Conservation (phyloP, 352 stramenopile species). For the Pythium sukuiense region DNA sequence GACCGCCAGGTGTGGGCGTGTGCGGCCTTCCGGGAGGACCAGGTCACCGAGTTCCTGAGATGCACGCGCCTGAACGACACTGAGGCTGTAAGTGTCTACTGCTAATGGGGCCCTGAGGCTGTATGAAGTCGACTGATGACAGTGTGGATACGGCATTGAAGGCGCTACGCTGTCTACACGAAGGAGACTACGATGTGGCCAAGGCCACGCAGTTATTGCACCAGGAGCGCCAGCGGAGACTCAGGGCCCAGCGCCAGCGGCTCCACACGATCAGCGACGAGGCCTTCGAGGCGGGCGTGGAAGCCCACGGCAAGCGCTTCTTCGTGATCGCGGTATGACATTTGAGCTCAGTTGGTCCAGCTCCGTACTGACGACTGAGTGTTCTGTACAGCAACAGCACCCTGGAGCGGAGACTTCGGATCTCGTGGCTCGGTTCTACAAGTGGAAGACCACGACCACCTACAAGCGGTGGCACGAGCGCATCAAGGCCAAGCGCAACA, state of each 20-base stretch:
- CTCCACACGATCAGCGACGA: slow-evolving; percentile 36
- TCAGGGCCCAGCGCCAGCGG: slow-evolving; percentile 27
- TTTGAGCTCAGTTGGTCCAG: background rate
- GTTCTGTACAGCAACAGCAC: slow-evolving; percentile 44
- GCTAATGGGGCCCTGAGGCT: background rate
- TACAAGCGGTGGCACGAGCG: slow-evolving; percentile 53
- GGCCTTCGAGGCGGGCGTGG: slow-evolving; percentile 44
- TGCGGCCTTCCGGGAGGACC: slow-evolving; percentile 29
- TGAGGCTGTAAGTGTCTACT: slow-evolving; percentile 42
- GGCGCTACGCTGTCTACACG: slow-evolving; percentile 63
- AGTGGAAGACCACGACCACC: slow-evolving; percentile 60
- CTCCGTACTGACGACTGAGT: background rate
- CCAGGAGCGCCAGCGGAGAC: slow-evolving; percentile 30
- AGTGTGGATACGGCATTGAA: slow-evolving; percentile 15
- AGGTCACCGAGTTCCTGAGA: slow-evolving; percentile 56
- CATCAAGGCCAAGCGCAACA: slow-evolving; percentile 39
- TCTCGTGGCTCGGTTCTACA: slow-evolving; percentile 63
- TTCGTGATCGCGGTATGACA: slow-evolving; percentile 49
- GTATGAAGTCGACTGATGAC: background rate
- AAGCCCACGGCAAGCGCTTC: slow-evolving; percentile 61
- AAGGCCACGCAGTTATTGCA: slow-evolving; percentile 44
- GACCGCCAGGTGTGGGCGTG: slow-evolving; percentile 49
- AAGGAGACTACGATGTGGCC: slow-evolving; percentile 48
- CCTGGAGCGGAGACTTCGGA: slow-evolving; percentile 37
- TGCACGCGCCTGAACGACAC: slow-evolving; percentile 49